Evolutionary conservation across 345 rosid species (phyloP), one percentile per base, ranked within the genome.

Genomic region (Linum tenue): DNA sequence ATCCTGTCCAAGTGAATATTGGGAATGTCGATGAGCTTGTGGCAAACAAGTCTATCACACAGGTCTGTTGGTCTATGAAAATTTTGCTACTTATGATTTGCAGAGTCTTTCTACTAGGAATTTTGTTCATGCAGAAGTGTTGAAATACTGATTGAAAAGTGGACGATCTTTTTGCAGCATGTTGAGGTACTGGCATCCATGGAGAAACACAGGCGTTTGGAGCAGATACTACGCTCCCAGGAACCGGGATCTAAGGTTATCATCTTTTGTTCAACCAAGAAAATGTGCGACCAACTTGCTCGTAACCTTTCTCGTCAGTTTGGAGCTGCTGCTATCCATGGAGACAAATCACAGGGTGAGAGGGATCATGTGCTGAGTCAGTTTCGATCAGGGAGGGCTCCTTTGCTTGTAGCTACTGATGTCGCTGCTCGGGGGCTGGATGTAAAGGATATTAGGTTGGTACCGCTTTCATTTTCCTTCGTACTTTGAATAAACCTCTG

Each of bases 21-120:
- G 99, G 99, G 65, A 94, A 86, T 64, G 92, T 85, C 62, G 96
- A 94, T 65, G 96, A 94, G 82, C 99, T 94, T 77, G 99, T 86
- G 68, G 99, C 99, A 53, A 94, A 90, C 82, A 94, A 90, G 83
- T 87, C 99, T 39, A 94, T 90, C 66, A 90, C 97, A 57, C 99
- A 94, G 96, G 99, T 90, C 59, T 9, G 53, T 48, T 15, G 2
- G 14, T 12, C 14, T 48, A 48, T 71, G 73, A 50, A 62, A 48
- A 55, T 37, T 55, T 2, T 35, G 39, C 36, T 36, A 22, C 39
- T 59, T 22, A 11, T 59, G 7, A 7, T 39, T 59, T 62, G 17
- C 7, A 31, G 22, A 62, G 6, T 41, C 16, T 1, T 7, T 7
- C 8, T 36, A 17, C 41, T 51, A 16, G 35, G 37, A 58, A 35